Conservation (phyloP, 2,329 filamentous ascomycete genomes). For the Tolypocladium sp. region DNA sequence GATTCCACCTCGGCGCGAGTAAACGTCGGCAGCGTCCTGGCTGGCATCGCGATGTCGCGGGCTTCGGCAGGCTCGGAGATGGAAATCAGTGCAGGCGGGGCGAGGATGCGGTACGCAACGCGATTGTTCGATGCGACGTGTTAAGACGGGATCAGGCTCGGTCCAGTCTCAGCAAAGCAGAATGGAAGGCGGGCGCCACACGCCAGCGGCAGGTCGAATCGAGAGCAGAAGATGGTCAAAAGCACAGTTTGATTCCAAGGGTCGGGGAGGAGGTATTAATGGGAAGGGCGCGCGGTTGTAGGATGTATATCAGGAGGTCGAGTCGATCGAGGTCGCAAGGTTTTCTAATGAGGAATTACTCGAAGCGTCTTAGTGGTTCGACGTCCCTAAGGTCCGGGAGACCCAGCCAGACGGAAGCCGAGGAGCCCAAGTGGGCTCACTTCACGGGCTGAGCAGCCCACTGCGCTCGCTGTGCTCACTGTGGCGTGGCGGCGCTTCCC, state of each 20-base stretch:
- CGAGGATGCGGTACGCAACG: background rate
- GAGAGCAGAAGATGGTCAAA: background rate
- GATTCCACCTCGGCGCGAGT: constrained; percentile 70
- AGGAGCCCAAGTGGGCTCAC: background rate
- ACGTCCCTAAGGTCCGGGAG: background rate
- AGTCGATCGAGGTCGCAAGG: background rate
- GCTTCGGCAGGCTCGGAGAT: constrained; percentile 1
- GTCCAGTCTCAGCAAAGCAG: background rate
- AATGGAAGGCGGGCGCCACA: background rate
- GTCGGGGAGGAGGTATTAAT: background rate
- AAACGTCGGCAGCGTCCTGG: constrained; percentile 73
- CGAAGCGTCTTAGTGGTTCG: background rate
- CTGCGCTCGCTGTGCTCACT: background rate
- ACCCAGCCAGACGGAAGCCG: background rate
- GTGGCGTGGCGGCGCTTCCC: background rate
- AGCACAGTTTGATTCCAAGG: background rate
- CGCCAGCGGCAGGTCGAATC: background rate
- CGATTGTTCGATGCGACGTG: background rate
- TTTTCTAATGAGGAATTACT: background rate
- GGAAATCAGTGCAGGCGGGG: constrained; percentile 6
- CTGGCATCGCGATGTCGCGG: constrained; percentile 51
- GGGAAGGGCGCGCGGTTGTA: background rate
- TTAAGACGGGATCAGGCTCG: background rate
- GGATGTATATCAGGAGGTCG: background rate
- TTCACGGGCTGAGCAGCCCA: background rate